These are phyloP conservation scores for Hemileccinum impolitum DNA, from an alignment of 768 basidiomycete species.

Conservation along the genomic window DNA sequence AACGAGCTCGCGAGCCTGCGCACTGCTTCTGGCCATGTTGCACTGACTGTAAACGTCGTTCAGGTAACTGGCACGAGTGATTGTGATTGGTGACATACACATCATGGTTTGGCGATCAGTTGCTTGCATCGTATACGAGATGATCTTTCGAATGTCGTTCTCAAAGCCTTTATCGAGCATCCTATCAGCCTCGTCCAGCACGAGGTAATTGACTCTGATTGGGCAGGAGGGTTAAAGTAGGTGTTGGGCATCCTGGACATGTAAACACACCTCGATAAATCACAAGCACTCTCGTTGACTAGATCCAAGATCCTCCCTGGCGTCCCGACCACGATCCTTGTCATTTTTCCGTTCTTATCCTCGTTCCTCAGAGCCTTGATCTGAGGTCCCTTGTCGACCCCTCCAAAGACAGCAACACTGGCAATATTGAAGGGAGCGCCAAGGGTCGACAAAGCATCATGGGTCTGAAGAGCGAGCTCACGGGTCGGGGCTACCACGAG, in stretches of 20 bases:
- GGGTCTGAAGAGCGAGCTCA: constrained; percentile 94
- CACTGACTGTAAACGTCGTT: constrained; percentile 63
- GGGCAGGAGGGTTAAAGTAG: not conserved
- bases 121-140: constrained; percentile 65
- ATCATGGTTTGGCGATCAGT: constrained; percentile 86
- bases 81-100: constrained; percentile 59
- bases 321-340: constrained; percentile 89
- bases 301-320: constrained; percentile 92
- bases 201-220: constrained; percentile 79
- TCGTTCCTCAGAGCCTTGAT: constrained; percentile 59
- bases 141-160: constrained; percentile 92
- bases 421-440: constrained; percentile 73
- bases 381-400: constrained; percentile 89
- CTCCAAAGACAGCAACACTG: constrained; percentile 90
- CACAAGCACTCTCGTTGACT: constrained; percentile 81
- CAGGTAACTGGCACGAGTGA: too few relatives aligned
- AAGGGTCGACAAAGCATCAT: constrained; percentile 72
- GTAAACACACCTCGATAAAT: constrained; percentile 64
- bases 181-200: constrained; percentile 95
- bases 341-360: constrained; percentile 47
- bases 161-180: constrained; percentile 99
- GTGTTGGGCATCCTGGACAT: not conserved
- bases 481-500: constrained; percentile 93
- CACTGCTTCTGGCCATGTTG: constrained; percentile 97
- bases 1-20: constrained; percentile 86